A percentile compares a stretch with the other conserved stretches of the same genome.
Conservation (phyloP, 1,284 basidiomycete genomes). For the Ustilago lituana region DNA sequence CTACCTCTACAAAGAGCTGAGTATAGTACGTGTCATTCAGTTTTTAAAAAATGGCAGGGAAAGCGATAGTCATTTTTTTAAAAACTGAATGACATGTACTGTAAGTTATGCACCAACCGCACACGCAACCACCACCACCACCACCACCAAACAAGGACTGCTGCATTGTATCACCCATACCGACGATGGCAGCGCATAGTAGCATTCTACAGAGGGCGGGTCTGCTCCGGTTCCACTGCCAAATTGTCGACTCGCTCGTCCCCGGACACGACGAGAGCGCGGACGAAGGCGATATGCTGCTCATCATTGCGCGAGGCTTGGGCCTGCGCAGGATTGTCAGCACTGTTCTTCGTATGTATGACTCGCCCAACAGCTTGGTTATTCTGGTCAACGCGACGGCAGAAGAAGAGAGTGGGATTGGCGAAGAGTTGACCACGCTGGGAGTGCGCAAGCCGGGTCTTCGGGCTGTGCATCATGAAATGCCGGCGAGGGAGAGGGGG, state of each 20-base stretch:
- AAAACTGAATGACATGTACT: too few relatives aligned
- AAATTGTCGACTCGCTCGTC: slow-evolving; percentile 58
- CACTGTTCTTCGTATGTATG: slow-evolving; percentile 77
- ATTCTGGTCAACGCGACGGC: slow-evolving; percentile 82
- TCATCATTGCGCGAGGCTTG: slow-evolving; percentile 60
- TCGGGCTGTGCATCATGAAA: slow-evolving; percentile 84
- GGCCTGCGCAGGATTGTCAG: slow-evolving; percentile 62
- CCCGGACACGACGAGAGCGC: slow-evolving; percentile 52
- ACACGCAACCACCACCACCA: too few relatives aligned
- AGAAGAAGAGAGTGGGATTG: slow-evolving; percentile 89
- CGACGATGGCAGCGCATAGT: slow-evolving; percentile 24
- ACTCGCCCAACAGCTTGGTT: slow-evolving; percentile 83
- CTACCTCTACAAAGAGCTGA: too few relatives aligned
- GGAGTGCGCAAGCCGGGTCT: slow-evolving; percentile 88
- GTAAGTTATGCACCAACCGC: too few relatives aligned
- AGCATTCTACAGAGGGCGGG: slow-evolving; percentile 29
- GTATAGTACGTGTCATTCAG: too few relatives aligned
- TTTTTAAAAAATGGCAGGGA: too few relatives aligned
- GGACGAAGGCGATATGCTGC: slow-evolving; percentile 70
- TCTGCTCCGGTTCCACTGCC: slow-evolving; percentile 61
- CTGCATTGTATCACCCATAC: too few relatives aligned
- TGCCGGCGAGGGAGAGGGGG: slow-evolving; percentile 80
- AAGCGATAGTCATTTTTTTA: too few relatives aligned
- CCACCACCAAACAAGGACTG: too few relatives aligned
- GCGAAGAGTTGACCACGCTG: slow-evolving; percentile 90